Conservation (phyloP, 768 basidiomycete species). For the Amanita subjunquillea region DNA sequence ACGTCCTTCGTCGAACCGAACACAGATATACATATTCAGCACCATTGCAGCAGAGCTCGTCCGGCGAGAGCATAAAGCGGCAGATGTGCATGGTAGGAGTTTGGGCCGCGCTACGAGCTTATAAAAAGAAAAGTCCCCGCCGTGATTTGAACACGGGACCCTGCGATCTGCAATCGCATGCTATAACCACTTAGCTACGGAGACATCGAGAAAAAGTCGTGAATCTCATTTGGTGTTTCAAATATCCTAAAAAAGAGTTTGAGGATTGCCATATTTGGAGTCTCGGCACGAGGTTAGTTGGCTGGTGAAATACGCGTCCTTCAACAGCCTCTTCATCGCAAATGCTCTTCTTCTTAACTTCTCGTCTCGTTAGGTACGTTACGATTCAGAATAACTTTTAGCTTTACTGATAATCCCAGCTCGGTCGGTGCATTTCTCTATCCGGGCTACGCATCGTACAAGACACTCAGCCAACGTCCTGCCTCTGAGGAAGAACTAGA, state of each 20-base stretch:
- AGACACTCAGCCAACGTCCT: slow-evolving; percentile 80
- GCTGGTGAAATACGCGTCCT: background rate
- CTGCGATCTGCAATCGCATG: slow-evolving; percentile 7
- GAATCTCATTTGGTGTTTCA: background rate
- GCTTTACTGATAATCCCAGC: slow-evolving; percentile 22
- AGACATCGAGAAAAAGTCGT: background rate
- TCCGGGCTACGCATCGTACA: slow-evolving; percentile 95
- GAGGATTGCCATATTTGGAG: background rate
- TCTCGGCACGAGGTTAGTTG: background rate
- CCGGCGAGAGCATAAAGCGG: too few species aligned
- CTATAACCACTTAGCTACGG: slow-evolving; percentile 7
- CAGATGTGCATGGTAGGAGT: background rate
- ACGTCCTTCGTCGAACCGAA: too few species aligned
- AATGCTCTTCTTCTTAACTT: slow-evolving; percentile 43
- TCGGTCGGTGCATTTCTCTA: slow-evolving; percentile 78
- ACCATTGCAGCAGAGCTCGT: too few species aligned
- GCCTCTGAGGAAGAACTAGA: slow-evolving; percentile 80
- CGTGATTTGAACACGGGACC: slow-evolving; percentile 7
- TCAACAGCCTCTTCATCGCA: background rate
- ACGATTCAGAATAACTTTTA: background rate
- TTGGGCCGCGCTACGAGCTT: too few species aligned
- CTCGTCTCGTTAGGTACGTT: slow-evolving; percentile 34
- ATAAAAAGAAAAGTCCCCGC: slow-evolving; percentile 2
- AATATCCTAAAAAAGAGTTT: background rate
- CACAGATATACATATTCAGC: too few species aligned